Evolutionary conservation across 257 asterid genomes (phyloP).

Genomic region (Solanum acaule): DNA sequence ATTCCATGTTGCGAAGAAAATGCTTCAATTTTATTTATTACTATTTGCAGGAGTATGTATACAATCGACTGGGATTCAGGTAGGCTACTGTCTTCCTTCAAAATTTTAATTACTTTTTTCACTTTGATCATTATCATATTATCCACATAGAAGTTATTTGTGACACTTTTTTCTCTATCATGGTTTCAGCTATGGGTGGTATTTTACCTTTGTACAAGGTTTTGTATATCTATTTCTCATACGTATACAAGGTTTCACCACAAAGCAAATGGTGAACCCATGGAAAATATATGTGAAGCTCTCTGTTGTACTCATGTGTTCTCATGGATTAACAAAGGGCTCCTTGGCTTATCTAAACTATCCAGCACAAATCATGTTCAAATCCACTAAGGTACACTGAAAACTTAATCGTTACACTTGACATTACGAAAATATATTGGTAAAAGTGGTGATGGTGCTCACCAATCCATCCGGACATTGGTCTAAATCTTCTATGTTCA

Average conservation of each 20-base stretch:
- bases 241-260: slow-evolving; percentile 72
- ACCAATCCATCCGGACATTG: not conserved
- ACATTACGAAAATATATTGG: not conserved
- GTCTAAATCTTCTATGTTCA: not conserved
- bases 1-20: not conserved
- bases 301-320: slow-evolving; percentile 91
- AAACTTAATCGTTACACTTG: not conserved
- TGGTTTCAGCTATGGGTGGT: slow-evolving; percentile 85
- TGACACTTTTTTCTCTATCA: not conserved
- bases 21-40: slow-evolving; percentile 1
- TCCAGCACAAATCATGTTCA: slow-evolving; percentile 96
- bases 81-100: not conserved
- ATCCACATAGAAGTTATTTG: not conserved
- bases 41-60: slow-evolving; percentile 82
- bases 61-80: slow-evolving; percentile 84
- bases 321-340: slow-evolving; percentile 91
- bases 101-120: not conserved
- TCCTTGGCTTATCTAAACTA: slow-evolving; percentile 88
- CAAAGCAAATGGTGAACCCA: slow-evolving; percentile 93
- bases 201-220: slow-evolving; percentile 89
- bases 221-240: slow-evolving; percentile 74
- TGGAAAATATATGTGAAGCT: slow-evolving; percentile 86
- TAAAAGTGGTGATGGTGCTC: not conserved
- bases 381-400: slow-evolving; percentile 75
- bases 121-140: not conserved